Evolutionary conservation across 805 yeast genomes (phyloP).

Genomic region (Schwanniomyces yamadae): DNA sequence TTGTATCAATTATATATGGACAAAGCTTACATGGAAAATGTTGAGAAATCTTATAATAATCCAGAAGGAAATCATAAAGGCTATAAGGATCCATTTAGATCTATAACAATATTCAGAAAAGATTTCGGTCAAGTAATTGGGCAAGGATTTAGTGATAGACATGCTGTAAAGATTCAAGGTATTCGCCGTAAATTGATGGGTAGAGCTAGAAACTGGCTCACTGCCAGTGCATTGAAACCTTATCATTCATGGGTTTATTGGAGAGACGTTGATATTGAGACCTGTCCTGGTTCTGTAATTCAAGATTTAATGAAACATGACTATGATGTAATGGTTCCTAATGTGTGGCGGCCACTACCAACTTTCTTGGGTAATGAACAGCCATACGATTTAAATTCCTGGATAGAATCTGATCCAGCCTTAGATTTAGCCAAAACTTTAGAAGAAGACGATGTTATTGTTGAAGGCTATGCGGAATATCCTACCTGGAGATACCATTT

Average conservation of each 20-base stretch:
- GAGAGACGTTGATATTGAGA: constrained; percentile 85
- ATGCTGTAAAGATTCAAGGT: constrained; percentile 83
- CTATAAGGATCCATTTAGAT: constrained; percentile 69
- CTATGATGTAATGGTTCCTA: constrained; percentile 76
- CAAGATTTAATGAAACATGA: constrained; percentile 68
- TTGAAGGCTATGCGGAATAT: constrained; percentile 84
- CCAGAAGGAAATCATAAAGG: constrained; percentile 57
- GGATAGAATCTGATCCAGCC: constrained; percentile 88
- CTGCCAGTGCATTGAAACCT: constrained; percentile 71
- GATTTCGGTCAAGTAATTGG: constrained; percentile 85
- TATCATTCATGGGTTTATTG: constrained; percentile 90
- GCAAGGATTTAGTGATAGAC: constrained; percentile 80
- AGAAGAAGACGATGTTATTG: constrained; percentile 81
- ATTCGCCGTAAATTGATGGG: constrained; percentile 83
- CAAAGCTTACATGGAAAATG: constrained; percentile 53
- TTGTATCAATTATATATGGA: constrained; percentile 73
- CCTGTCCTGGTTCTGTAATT: constrained; percentile 75
- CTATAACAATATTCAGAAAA: constrained; percentile 75
- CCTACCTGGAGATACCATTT: constrained; percentile 84
- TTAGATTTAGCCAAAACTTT: constrained; percentile 60
- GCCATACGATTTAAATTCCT: constrained; percentile 93
- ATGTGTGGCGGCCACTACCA: constrained; percentile 97
- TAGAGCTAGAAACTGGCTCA: constrained; percentile 81
- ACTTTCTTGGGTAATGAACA: constrained; percentile 87
- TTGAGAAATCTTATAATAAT: constrained; percentile 58